A percentile compares a stretch with the other conserved stretches of the same genome.
Conservation (phyloP, 352 stramenopile genomes). For the Elongisporangium senticosum region DNA sequence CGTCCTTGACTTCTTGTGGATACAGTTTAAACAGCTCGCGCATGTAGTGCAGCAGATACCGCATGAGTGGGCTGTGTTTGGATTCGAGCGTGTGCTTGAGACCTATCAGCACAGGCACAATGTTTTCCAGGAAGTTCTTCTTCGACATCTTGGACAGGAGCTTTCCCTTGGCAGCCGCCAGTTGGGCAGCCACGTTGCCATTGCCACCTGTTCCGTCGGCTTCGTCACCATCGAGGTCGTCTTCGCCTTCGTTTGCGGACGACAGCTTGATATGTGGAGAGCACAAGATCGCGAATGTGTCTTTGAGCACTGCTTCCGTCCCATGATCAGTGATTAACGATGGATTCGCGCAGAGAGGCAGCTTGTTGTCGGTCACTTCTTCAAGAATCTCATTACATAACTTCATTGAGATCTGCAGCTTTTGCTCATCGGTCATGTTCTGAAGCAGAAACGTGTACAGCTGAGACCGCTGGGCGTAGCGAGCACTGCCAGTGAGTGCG, state of each 20-base stretch:
- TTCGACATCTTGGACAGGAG: conserved; percentile 94
- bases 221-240: conserved; percentile 62
- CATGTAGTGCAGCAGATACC: conserved; percentile 93
- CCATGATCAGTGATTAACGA: conserved; percentile 77
- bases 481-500: conserved; percentile 41
- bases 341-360: conserved; percentile 67
- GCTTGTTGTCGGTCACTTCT: conserved; percentile 80
- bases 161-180: conserved; percentile 89
- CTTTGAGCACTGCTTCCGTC: conserved; percentile 85
- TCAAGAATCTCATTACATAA: conserved; percentile 92
- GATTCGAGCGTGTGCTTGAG: conserved; percentile 94
- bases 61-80: conserved; percentile 91
- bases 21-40: conserved; percentile 92
- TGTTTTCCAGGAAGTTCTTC: conserved; percentile 96
- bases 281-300: conserved; percentile 83
- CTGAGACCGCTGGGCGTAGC: conserved; percentile 68
- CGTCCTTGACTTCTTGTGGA: conserved; percentile 91
- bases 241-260: conserved; percentile 39
- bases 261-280: conserved; percentile 85
- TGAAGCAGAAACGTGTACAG: conserved; percentile 94
- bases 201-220: conserved; percentile 35
- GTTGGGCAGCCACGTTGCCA: conserved; percentile 47
- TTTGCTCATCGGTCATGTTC: conserved; percentile 95
- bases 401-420: conserved; percentile 93
- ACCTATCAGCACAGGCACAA: conserved; percentile 94